Conservation (phyloP, 352 stramenopile species). For the Globisporangium apiculatum region DNA sequence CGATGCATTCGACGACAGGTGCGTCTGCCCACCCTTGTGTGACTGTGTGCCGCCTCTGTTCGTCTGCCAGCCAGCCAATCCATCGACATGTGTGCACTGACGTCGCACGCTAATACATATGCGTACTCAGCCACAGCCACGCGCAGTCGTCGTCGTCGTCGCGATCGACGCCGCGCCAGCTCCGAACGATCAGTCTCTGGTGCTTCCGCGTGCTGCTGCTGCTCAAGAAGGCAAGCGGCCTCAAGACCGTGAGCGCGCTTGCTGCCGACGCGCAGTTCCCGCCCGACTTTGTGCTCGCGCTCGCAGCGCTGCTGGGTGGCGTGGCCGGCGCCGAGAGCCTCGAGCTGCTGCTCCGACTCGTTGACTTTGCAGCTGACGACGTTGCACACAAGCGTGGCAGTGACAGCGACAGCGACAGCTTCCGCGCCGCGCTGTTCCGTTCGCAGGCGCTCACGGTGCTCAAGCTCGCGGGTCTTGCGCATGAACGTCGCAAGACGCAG, state of each 20-base stretch:
- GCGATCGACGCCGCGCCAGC: constrained; percentile 1
- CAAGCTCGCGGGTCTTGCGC: constrained; percentile 32
- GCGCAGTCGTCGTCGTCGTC: not conserved
- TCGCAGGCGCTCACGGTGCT: constrained; percentile 44
- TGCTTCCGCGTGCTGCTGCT: constrained; percentile 66
- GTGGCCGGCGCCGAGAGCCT: constrained; percentile 50
- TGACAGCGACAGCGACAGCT: constrained; percentile 16
- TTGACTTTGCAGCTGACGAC: constrained; percentile 48
- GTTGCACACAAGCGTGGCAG: constrained; percentile 9
- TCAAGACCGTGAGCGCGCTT: constrained; percentile 48
- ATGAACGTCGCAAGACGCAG: constrained; percentile 47
- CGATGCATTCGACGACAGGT: constrained; percentile 38
- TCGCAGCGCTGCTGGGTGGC: constrained; percentile 52
- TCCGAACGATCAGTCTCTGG: constrained; percentile 53
- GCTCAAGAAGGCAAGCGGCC: constrained; percentile 68
- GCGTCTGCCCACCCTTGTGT: constrained; percentile 7
- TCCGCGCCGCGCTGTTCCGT: constrained; percentile 35
- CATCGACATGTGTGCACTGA: not conserved
- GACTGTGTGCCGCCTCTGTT: not conserved
- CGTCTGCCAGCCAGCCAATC: no score
- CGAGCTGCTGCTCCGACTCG: constrained; percentile 40
- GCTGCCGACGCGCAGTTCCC: constrained; percentile 37
- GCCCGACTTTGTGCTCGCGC: constrained; percentile 58
- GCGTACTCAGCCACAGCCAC: constrained; percentile 2
- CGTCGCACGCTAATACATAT: not conserved